Base-by-base conservation (phyloP, 2,329 filamentous ascomycete genomes). In the Lizonia empirigonia region DNA sequence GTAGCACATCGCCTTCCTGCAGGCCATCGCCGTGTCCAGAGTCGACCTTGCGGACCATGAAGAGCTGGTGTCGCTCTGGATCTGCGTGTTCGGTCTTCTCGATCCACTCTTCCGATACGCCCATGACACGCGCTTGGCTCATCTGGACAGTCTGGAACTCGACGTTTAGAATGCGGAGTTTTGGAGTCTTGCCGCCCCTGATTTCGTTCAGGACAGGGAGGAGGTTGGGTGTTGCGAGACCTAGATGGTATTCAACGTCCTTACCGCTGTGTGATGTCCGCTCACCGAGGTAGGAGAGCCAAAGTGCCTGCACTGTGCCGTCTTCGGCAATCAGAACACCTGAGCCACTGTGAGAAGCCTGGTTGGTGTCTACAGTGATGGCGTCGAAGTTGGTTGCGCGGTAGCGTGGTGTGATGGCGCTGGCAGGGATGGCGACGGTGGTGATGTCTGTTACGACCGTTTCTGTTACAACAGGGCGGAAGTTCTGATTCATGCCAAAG, bases 361-460 rank as follows among this genome's bases (percentile, higher is more conserved):
- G 81, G 56, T 87, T 92, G 4, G 93, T 97, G 69, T 99, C 94
- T 22, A 99, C 91, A 0, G 93, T 97, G 67, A 99, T 96, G 38
- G 94, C 94, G 70, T 97, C 94, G 9, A 97, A 85, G 64, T 99
- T 97, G 66, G 96, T 89, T 16, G 94, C 94, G 4, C 95, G 86
- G 71, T 99, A 99, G 55, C 94, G 83, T 5, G 94, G 94, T 6
- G 94, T 93, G 1, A 91, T 86, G 0, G 90, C 88, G 74, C 96
- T 97, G 20, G 94, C 91, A 0, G 94, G 95, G 55, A 99, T 97
- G 0, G 92, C 91, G 3, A 97, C 94, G 2, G 94, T 94, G 9
- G 93, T 97, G 67, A 99, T 95, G 72, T 99, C 94, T 0, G 95
- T 99, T 12, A 99, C 91, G 0, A 89, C 91, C 0, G 94, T 97